Conservation (phyloP, 1,284 basidiomycete genomes). For the Rhodofomes roseus region DNA sequence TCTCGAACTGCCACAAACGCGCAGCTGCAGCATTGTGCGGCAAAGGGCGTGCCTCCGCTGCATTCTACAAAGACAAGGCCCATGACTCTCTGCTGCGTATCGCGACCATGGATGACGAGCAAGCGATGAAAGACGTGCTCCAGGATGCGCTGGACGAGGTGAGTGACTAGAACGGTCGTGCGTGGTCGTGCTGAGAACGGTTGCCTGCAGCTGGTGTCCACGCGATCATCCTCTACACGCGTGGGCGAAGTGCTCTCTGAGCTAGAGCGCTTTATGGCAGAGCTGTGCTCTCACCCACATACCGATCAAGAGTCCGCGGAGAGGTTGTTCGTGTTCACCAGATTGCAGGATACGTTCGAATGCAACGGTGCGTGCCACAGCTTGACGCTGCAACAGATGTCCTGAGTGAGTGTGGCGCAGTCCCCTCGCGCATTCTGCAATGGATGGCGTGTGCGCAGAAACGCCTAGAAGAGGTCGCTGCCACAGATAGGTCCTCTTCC, state of each 20-base stretch:
- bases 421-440: conserved; percentile 53
- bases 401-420: conserved; percentile 36
- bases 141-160: conserved; percentile 67
- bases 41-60: not conserved
- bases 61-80: not conserved
- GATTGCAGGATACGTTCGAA: conserved; percentile 71
- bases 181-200: conserved; percentile 7
- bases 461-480: conserved; percentile 20
- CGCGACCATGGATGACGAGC: not conserved
- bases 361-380: conserved; percentile 58
- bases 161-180: conserved; percentile 17
- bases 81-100: conserved; percentile 1
- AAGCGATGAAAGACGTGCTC: conserved; percentile 41
- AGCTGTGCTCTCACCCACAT: conserved; percentile 43
- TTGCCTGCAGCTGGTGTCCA: conserved; percentile 55
- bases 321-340: conserved; percentile 50
- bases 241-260: conserved; percentile 50
- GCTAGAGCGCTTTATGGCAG: conserved; percentile 58
- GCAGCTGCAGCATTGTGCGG: not conserved
- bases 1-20: not conserved
- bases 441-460: conserved; percentile 38
- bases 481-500: conserved; percentile 19
- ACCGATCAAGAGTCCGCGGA: conserved; percentile 29
- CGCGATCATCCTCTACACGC: conserved; percentile 45
- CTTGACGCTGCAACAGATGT: not conserved